Percentiles rank a stretch among this genome's conserved stretches.
phyloP scores from a whole-genome alignment of 805 yeast species.

The Kodamaea lidongshanica region DNA sequence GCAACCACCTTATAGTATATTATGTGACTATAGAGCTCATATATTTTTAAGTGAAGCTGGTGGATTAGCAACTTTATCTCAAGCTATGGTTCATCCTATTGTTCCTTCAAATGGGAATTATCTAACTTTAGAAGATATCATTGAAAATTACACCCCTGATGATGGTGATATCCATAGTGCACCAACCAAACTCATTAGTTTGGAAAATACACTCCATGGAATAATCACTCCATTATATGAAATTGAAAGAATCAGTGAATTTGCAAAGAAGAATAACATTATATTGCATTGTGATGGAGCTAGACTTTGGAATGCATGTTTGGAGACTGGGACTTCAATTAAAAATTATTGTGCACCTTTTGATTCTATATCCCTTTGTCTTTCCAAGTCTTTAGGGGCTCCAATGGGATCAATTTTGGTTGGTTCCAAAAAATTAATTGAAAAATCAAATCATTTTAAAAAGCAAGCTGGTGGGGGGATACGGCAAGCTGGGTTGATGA shows the following conservation, averaged over 20 bases:
- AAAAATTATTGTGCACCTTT: slow-evolving; percentile 67
- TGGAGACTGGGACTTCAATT: slow-evolving; percentile 62
- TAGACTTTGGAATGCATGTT: slow-evolving; percentile 88
- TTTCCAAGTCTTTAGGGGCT: slow-evolving; percentile 88
- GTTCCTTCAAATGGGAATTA: slow-evolving; percentile 69
- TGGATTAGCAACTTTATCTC: slow-evolving; percentile 82
- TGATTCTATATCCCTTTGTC: slow-evolving; percentile 85
- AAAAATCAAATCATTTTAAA: slow-evolving; percentile 75
- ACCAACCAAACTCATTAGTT: slow-evolving; percentile 76
- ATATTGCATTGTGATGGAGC: slow-evolving; percentile 89
- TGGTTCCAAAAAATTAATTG: slow-evolving; percentile 52
- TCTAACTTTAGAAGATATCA: slow-evolving; percentile 74
- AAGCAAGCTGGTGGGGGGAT: slow-evolving; percentile 94
- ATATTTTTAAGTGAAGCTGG: slow-evolving; percentile 83
- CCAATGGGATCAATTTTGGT: slow-evolving; percentile 89
- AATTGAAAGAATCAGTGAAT: slow-evolving; percentile 59
- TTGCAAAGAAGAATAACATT: slow-evolving; percentile 56
- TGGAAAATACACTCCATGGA: slow-evolving; percentile 89
- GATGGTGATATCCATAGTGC: slow-evolving; percentile 85
- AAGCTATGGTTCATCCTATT: slow-evolving; percentile 86
- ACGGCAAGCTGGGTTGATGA: slow-evolving; percentile 78
- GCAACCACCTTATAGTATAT: slow-evolving; percentile 80
- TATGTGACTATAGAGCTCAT: slow-evolving; percentile 85
- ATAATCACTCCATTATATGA: slow-evolving; percentile 75
- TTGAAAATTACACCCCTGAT: slow-evolving; percentile 53